Evolutionary conservation across 176 grass and related monocot genomes (phyloP).

Genomic region (Musa beccarii): DNA sequence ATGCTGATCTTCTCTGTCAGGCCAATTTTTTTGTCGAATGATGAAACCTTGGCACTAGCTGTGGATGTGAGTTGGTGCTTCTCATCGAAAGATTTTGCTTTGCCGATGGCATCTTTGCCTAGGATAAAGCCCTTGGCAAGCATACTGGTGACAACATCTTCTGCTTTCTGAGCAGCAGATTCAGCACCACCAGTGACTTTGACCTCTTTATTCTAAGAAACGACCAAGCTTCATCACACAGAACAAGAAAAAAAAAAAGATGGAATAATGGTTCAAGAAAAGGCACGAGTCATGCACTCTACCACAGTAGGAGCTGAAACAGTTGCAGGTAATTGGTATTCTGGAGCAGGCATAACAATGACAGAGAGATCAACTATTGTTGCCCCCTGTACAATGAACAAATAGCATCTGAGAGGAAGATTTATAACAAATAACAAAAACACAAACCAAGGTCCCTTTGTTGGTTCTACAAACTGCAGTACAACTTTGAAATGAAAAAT

Average conservation of each 20-base stretch:
- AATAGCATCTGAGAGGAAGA: too few relatives aligned
- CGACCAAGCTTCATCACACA: too few relatives aligned
- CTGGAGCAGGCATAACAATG: constrained; percentile 61
- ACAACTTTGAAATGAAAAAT: too few relatives aligned
- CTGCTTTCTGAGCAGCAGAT: constrained; percentile 58
- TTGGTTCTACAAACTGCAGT: too few relatives aligned
- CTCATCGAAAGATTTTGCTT: not conserved
- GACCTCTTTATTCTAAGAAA: constrained; percentile 9
- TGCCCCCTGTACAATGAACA: constrained; percentile 36
- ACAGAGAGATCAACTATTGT: constrained; percentile 91
- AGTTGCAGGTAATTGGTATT: constrained; percentile 50
- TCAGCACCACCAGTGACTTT: constrained; percentile 16
- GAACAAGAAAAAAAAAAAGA: too few relatives aligned
- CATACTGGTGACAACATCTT: constrained; percentile 82
- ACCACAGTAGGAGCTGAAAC: constrained; percentile 47
- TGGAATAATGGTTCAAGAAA: too few relatives aligned
- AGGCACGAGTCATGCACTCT: not conserved
- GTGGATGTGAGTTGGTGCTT: constrained; percentile 31
- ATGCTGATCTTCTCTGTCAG: constrained; percentile 65
- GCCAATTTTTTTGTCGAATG: constrained; percentile 77
- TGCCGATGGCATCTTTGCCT: constrained; percentile 60
- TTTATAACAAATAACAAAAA: too few relatives aligned
- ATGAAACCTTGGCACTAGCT: constrained; percentile 53
- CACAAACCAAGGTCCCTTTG: too few relatives aligned
- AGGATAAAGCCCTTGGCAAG: constrained; percentile 79